Base-by-base conservation (phyloP, 345 rosid genomes). In the Gossypium longicalyx region DNA sequence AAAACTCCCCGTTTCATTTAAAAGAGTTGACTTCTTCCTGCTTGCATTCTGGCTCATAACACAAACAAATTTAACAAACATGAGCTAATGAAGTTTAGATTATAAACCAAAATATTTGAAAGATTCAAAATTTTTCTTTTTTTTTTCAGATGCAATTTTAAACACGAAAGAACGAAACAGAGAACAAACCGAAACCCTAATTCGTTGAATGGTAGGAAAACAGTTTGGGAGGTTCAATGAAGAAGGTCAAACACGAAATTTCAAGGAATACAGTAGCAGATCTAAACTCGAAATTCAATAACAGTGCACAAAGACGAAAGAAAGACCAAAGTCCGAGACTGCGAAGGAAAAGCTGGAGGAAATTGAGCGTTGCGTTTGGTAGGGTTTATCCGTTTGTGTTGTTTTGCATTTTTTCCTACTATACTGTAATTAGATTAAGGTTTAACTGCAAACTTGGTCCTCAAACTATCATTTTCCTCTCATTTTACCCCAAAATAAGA, bases 111-210 rank as follows among this genome's bases (percentile, higher is more conserved):
- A 13, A 51, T 13, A 4, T 34, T 34, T 34, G 41, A 34, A 51
- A 51, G 16, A 15, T 3, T 4, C 4, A 51, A 51, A 6, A 3
- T 51, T 13, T 53, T 17, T 16, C 2, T n/a, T 53, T 0, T 53
- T 17, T 19, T 66, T 66, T 44, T 9, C 29, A 66, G 53, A 66
- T 45, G 29, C 54, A 9, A 67, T 20, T 20, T 44, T 20, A 65
- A 34, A 71, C 25, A 20, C 12, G 44, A 20, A 59, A 9, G 19
- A 22, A 23, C 3, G 43, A 41, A 47, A 3, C 38, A 10, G 54
- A 15, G 27, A 75, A 75, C 48, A 57, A 38, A 67, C 67, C 16
- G 27, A 29, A 75, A 67, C 57, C 68, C 77, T 67, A 75, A 66
- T 22, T 34, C 41, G 41, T 34, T 34, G 41, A 34, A 34, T 34